These are phyloP conservation scores for Aureobasidium sp. DNA, from an alignment of 2,329 filamentous ascomycete species.

Conservation along the genomic window DNA sequence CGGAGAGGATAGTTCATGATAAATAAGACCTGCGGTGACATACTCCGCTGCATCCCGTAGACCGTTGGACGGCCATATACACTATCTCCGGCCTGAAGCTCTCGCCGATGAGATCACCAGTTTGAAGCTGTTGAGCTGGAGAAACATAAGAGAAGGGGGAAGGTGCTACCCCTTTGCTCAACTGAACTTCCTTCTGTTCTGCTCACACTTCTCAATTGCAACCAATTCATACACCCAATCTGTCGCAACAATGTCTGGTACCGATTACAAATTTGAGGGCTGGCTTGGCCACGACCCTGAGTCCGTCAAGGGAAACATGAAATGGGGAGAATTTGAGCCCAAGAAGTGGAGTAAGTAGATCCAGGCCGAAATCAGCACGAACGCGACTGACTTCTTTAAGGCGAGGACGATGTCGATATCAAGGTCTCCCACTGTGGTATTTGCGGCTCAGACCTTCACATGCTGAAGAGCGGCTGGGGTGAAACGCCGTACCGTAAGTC, in stretches of 20 bases:
- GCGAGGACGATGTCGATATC: constrained; percentile 25
- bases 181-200: neutral
- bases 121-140: neutral
- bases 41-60: neutral
- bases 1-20: neutral
- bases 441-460: constrained; percentile 28
- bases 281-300: constrained; percentile 48
- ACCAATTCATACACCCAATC: neutral
- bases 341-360: constrained; percentile 27
- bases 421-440: constrained; percentile 33
- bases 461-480: constrained; percentile 33
- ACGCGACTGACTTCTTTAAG: neutral
- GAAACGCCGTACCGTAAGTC: constrained; percentile 14
- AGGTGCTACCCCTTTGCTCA: neutral
- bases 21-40: neutral
- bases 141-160: neutral
- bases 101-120: constrained; percentile 9
- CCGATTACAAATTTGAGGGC: constrained; percentile 48
- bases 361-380: neutral
- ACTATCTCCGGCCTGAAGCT: neutral
- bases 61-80: neutral
- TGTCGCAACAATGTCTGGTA: constrained; percentile 16
- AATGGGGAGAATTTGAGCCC: constrained; percentile 42
- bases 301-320: constrained; percentile 47
- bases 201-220: neutral